A percentile compares a stretch with the other conserved stretches of the same genome.
These are phyloP conservation scores for Coccomyxa sp. DNA, from an alignment of 139 green algal species.

Conservation along the genomic window DNA sequence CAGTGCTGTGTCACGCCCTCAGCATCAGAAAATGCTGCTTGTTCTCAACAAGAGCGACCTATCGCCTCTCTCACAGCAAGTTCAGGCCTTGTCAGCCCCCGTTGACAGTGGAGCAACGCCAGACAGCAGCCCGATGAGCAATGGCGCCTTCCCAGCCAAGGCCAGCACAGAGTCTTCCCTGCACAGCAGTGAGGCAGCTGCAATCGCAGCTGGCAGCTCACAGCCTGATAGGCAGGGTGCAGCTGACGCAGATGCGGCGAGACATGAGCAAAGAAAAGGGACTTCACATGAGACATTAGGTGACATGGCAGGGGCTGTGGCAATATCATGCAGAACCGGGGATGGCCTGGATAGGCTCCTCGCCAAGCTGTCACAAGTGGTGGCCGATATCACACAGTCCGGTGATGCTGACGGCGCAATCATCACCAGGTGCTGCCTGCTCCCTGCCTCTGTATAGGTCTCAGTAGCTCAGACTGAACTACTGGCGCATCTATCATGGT, in stretches of 20 bases:
- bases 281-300: no score
- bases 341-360: conserved; percentile 27
- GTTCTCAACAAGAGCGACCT: neutral
- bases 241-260: neutral
- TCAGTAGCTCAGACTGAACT: neutral
- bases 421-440: neutral
- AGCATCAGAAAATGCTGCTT: neutral
- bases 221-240: no score
- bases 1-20: neutral
- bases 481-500: neutral
- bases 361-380: neutral
- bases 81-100: no score
- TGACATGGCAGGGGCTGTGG: no score
- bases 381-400: neutral
- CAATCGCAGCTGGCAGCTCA: neutral
- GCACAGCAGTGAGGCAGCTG: neutral
- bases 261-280: no score
- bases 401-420: neutral
- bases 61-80: neutral
- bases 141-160: neutral
- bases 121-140: neutral
- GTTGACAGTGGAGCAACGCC: neutral
- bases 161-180: no score
- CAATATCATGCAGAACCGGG: conserved; percentile 35
- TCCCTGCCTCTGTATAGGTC: neutral